Conservation (phyloP, 257 asterid genomes). For the Ligustrum vulgare region DNA sequence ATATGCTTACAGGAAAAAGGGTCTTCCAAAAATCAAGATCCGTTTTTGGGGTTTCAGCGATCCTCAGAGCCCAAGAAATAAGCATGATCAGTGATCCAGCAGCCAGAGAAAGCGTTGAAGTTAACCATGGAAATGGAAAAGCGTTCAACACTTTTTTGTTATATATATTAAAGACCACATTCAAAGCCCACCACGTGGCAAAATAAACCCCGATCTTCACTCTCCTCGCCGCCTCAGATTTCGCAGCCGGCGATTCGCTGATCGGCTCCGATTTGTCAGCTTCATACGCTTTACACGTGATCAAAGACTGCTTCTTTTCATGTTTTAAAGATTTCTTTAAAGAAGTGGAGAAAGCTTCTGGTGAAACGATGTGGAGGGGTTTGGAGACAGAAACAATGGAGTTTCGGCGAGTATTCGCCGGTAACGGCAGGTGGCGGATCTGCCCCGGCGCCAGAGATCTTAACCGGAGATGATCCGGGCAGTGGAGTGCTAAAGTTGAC, state of each 20-base stretch:
- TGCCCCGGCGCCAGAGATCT: constrained; percentile 16
- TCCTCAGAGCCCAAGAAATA: constrained; percentile 78
- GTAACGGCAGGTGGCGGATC: constrained; percentile 35
- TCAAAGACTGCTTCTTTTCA: constrained; percentile 30
- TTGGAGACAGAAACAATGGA: constrained; percentile 35
- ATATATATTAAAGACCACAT: constrained; percentile 85
- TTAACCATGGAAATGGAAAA: constrained; percentile 86
- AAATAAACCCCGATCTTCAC: constrained; percentile 82
- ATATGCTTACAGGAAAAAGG: constrained; percentile 74
- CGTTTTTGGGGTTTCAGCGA: constrained; percentile 83
- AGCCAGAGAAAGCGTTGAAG: constrained; percentile 88
- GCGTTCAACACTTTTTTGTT: constrained; percentile 93
- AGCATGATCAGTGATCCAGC: constrained; percentile 92
- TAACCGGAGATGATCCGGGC: constrained; percentile 43
- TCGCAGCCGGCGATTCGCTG: constrained; percentile 30
- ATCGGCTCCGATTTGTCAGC: constrained; percentile 68
- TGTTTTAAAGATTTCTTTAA: constrained; percentile 9
- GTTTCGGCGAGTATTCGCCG: constrained; percentile 28
- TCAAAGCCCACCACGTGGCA: constrained; percentile 95
- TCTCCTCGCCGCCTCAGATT: constrained; percentile 68
- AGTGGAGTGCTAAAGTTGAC: constrained; percentile 33
- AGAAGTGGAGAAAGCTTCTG: constrained; percentile 23
- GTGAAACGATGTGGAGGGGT: constrained; percentile 49
- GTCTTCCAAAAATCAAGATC: constrained; percentile 97
- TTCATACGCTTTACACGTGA: constrained; percentile 68